Conservation (phyloP, 768 basidiomycete species). For the Tulasnella sp. region DNA sequence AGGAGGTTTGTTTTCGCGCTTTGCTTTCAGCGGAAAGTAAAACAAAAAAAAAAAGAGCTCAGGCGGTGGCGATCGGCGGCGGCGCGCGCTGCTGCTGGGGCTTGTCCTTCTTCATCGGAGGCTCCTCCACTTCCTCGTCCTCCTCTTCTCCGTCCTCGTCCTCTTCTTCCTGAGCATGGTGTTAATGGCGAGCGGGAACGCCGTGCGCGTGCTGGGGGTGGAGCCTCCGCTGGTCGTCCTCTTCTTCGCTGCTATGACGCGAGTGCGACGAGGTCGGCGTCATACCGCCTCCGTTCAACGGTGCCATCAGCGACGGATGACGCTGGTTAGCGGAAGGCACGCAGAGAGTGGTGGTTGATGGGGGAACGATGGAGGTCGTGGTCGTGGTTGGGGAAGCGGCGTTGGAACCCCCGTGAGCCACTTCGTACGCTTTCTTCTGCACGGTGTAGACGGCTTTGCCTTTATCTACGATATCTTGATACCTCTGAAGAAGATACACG, state of each 20-base stretch:
- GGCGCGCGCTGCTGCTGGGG: slow-evolving; percentile 1
- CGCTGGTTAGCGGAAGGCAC: not conserved
- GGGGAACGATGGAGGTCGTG: slow-evolving; percentile 2
- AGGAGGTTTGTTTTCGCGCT: not conserved
- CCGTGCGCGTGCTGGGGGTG: slow-evolving; percentile 16
- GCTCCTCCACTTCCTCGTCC: slow-evolving; percentile 29
- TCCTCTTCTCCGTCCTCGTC: slow-evolving; percentile 35
- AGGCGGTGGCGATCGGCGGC: not conserved
- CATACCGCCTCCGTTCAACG: not conserved
- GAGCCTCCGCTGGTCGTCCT: slow-evolving; percentile 30
- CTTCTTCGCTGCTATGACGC: slow-evolving; percentile 28
- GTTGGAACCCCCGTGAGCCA: not conserved
- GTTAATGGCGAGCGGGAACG: not conserved
- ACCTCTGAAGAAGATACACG: not conserved
- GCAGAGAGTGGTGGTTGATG: not conserved
- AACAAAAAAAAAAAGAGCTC: too few relatives aligned
- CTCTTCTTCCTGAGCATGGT: not conserved
- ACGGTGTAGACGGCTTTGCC: slow-evolving; percentile 11
- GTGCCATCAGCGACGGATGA: not conserved
- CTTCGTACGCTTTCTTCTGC: slow-evolving; percentile 23
- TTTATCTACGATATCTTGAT: slow-evolving; percentile 25
- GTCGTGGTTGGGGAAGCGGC: slow-evolving; percentile 13
- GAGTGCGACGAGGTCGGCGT: not conserved
- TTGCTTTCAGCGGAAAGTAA: not conserved
- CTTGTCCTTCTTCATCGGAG: slow-evolving; percentile 37